Base-by-base conservation (phyloP, 2,329 filamentous ascomycete genomes). In the Chalaropsis thielavioides region DNA sequence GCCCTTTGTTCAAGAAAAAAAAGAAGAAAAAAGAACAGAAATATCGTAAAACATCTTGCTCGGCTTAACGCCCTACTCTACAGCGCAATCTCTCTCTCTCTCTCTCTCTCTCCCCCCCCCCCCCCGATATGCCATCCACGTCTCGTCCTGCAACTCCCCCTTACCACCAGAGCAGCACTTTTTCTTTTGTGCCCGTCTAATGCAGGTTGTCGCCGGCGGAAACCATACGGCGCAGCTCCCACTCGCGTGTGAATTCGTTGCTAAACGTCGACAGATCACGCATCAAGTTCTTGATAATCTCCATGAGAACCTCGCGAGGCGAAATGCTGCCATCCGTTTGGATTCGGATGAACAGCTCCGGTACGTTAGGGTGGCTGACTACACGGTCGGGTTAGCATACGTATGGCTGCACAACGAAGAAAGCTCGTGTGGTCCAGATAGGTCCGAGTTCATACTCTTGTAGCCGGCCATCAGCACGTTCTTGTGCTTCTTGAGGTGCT, bases 381-480 rank as follows among this genome's bases (percentile, higher is more conserved):
- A 64, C n/a, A 56, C 19, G 68, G 64, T 35, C 22, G 38, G n/a
- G 59, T 71, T 43, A 65, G 66, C 46, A 24, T 35, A 38, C 3
- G 17, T 58, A 38, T n/a, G 8, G 31, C 3, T n/a, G 15, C 17
- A n/a, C 8, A 58, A 35, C 10, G 19, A 35, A 54, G 8, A 27
- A 46, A n/a, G 38, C 5, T 3, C 8, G 19, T 4, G 40, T 19
- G 31, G 22, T 15, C 2, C 8, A 15, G 61, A 15, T 17, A 1
- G 24, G 49, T 63, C 41, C 22, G 62, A 10, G 63, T 31, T 11
- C 83, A 68, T 75, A 87, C 88, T 84, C 76, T 95, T 95, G 81
- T 99, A 99, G 13, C 88, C 94, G 67, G 92, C 86, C 81, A 97
- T 95, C 71, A 88, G 79, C 70, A 99, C 88, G 73, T 95, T 87